A percentile compares a stretch with the other conserved stretches of the same genome.
Evolutionary conservation across 768 basidiomycete genomes (phyloP).

Genomic region (Termitomyces sp.): DNA sequence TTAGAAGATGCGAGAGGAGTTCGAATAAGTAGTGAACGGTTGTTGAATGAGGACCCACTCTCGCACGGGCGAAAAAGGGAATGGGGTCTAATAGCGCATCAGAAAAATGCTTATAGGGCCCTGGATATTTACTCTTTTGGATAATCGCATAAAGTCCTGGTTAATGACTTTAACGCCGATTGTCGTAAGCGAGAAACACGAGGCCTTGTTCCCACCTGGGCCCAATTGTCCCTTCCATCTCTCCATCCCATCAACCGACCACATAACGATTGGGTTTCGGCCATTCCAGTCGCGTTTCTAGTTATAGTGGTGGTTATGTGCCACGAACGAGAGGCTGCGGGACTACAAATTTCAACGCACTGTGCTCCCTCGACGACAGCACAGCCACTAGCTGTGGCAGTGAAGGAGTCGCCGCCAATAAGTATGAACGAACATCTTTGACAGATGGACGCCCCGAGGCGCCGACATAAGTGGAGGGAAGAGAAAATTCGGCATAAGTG

Average conservation of each 20-base stretch:
- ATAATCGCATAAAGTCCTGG: slow-evolving; percentile 14
- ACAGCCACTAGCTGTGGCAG: background rate
- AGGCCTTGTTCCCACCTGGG: background rate
- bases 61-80: slow-evolving; percentile 9
- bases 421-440: slow-evolving; percentile 6
- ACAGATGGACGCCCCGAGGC: slow-evolving; percentile 9
- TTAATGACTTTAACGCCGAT: slow-evolving; percentile 14
- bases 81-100: slow-evolving; percentile 15
- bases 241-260: background rate
- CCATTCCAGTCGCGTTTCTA: background rate
- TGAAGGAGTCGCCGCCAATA: background rate
- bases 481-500: background rate
- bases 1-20: slow-evolving; percentile 2
- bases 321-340: background rate
- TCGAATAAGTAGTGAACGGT: slow-evolving; percentile 13
- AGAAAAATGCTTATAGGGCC: slow-evolving; percentile 17
- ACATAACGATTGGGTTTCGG: background rate
- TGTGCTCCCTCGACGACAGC: background rate
- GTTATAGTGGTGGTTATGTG: background rate
- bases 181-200: slow-evolving; percentile 17
- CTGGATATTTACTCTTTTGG: slow-evolving; percentile 16
- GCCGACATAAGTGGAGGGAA: background rate
- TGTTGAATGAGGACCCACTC: slow-evolving; percentile 7
- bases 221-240: background rate
- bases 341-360: background rate